Evolutionary conservation across 306 rosid genomes (phyloP), one percentile per base, ranked within the genome.

Genomic region (Cicer pinnatifidum): DNA sequence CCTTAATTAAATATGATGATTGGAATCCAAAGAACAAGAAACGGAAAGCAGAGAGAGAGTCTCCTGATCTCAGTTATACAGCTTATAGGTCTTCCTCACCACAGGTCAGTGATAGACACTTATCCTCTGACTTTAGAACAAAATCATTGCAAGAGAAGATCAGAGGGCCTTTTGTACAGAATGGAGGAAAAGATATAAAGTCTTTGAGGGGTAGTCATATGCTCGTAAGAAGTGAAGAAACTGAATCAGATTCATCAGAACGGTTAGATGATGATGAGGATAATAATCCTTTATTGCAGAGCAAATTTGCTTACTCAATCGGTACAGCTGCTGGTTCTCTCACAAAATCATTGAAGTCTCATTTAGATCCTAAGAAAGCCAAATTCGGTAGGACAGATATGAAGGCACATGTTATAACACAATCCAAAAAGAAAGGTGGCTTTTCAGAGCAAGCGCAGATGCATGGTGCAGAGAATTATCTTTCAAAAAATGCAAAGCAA

Each of bases 161-260:
- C 33, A 87, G 92, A 74, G 92, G 87, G 33, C 76, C 70, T 71
- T 59, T 64, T 75, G 8, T 77, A 16, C 90, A 84, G 74, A 90
- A 89, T 80, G 92, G 89, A 73, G 91, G 85, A 17, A 75, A 88
- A 77, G 87, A 79, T 54, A 45, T 64, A 53, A 71, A 58, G 41
- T 44, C 78, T 79, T 51, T 78, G 60, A 86, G 89, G 83, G 85
- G 86, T 61, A 82, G 80, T 71, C 85, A 73, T 69, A 71, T 77
- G 67, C 77, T 81, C 71, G 20, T 62, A 60, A 88, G 86, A 80
- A 77, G 80, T 65, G 97, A 90, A 87, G 97, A 95, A 77, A 95
- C 96, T 10, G 99, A 95, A 77, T 91, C 97, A 20, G 97, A 92
- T 75, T 92, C 99, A n/a, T 90, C 97, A 5, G 99, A 92, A 65